Evolutionary conservation across 768 basidiomycete genomes (phyloP).

Genomic region (Tulasnella sp.): DNA sequence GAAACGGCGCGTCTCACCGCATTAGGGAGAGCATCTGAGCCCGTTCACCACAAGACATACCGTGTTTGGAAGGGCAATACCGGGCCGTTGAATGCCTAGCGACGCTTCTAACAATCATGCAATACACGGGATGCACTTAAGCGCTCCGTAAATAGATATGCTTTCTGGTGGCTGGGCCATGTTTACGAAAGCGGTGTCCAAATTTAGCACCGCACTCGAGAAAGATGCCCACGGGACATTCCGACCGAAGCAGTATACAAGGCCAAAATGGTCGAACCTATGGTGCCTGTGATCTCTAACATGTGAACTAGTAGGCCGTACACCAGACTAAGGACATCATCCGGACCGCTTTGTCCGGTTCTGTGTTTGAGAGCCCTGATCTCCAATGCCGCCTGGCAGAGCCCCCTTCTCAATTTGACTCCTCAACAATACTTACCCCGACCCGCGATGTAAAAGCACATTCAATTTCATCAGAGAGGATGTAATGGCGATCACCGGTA

Average conservation of each 20-base stretch:
- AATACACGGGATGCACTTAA: neutral
- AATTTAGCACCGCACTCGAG: neutral
- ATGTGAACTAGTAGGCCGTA: neutral
- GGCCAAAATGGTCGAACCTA: neutral
- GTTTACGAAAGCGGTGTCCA: neutral
- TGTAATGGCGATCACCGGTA: too few species aligned
- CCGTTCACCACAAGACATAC: neutral
- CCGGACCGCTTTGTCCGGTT: neutral
- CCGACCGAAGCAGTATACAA: neutral
- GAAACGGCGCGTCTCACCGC: neutral
- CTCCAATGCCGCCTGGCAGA: neutral
- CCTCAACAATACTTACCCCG: neutral
- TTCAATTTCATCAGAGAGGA: too few species aligned
- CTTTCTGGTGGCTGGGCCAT: neutral
- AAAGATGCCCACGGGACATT: neutral
- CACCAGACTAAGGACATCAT: neutral
- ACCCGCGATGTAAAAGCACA: neutral
- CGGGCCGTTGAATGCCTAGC: neutral
- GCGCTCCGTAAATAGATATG: neutral
- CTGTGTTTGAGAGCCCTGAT: neutral
- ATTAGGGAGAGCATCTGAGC: neutral
- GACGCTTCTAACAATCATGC: neutral
- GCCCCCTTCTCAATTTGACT: neutral
- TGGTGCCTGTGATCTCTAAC: neutral
- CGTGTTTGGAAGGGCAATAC: neutral